Base-by-base conservation (phyloP, 805 yeast genomes). In the Candida pini region DNA sequence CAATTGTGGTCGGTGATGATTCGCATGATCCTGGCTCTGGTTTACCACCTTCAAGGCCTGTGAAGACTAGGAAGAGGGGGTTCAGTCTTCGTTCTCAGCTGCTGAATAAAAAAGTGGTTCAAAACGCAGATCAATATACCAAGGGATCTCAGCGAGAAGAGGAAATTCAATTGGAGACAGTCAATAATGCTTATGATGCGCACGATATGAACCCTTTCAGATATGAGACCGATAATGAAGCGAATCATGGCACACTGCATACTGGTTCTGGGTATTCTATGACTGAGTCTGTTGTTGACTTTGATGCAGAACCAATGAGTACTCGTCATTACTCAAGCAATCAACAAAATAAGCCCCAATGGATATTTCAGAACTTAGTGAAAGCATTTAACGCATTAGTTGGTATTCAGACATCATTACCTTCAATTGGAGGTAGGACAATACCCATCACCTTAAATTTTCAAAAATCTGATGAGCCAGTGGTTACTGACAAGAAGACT, bases 341-440 rank as follows among this genome's bases (percentile, higher is more conserved):
- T 29, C n/a, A 30, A 33, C 34, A 32, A 35, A 29, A 12, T 9
- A 6, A 16, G 38, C 27, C 25, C n/a, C 25, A 22, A 13, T 13
- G 5, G 25, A 35, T 34, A 30, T 31, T 30, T 14, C 31, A 35
- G 16, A 17, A 25, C 15, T 22, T 41, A 23, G 32, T 39, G 18
- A 23, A 28, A 20, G 17, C 34, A 9, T 20, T 29, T 7, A 44
- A 71, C 34, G 48, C 58, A 18, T 23, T 78, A 2, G 35, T 74
- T 23, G 80, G 82, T 24, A 62, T 64, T 10, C 51, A 64, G 18
- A 63, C 66, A 8, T 50, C 64, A 10, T 70, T 76, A 7, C 73
- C 76, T 13, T 70, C 92, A 0, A 68, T 66, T 27, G 69, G 77
- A 29, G 97, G 97, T 3, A 66, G 97, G 40, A 63, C 68, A 23